phyloP scores from a whole-genome alignment of 1,139 yeast genomes.

The Saccharomyces hybrid region DNA sequence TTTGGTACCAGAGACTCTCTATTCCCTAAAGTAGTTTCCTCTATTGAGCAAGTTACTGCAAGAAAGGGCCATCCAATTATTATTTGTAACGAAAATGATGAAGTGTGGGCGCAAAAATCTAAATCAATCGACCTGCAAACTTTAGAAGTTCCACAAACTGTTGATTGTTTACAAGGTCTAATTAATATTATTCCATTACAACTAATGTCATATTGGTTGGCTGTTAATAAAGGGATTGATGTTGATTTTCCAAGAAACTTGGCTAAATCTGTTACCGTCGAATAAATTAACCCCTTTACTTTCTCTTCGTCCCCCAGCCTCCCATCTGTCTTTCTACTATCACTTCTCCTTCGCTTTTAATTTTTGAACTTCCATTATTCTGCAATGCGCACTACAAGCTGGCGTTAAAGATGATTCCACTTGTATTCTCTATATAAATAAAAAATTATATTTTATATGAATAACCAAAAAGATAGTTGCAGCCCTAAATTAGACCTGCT shows the following conservation, averaged over 20 bases:
- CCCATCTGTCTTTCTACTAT: background rate
- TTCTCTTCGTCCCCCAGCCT: background rate
- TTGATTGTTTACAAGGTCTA: slow-evolving; percentile 95
- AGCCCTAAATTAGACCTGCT: background rate
- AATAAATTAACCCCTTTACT: slow-evolving; percentile 15
- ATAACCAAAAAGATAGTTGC: background rate
- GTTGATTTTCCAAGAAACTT: slow-evolving; percentile 98
- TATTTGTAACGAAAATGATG: slow-evolving; percentile 85
- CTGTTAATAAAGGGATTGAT: slow-evolving; percentile 89
- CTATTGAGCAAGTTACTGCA: slow-evolving; percentile 94
- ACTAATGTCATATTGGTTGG: slow-evolving; percentile 95
- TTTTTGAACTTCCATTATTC: background rate
- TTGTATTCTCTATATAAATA: background rate
- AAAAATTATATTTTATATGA: background rate
- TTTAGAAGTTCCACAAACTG: slow-evolving; percentile 89
- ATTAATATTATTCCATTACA: slow-evolving; percentile 93
- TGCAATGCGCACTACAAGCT: background rate
- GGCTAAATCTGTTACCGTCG: slow-evolving; percentile 98
- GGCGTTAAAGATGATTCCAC: background rate
- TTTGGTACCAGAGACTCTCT: slow-evolving; percentile 97
- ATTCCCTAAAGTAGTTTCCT: slow-evolving; percentile 93
- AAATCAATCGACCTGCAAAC: slow-evolving; percentile 40
- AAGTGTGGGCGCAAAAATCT: slow-evolving; percentile 48
- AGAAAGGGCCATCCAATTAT: slow-evolving; percentile 96
- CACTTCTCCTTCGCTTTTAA: background rate